A percentile compares a stretch with the other conserved stretches of the same genome.
Conservation (phyloP, 1,284 basidiomycete species). For the Puccinia polysora region DNA sequence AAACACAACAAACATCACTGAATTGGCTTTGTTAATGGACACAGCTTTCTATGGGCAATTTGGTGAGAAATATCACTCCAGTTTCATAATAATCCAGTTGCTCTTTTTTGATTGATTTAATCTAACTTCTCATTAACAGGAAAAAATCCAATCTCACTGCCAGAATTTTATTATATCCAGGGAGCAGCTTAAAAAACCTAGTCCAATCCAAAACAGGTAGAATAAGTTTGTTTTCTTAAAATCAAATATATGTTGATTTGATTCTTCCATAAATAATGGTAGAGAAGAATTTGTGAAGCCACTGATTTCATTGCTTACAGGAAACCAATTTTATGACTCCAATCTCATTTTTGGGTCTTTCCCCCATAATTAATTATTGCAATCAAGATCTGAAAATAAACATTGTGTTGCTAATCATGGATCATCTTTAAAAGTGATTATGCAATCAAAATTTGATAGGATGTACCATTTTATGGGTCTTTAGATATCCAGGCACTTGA, state of each 20-base stretch:
- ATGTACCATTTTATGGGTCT: slow-evolving; percentile 32
- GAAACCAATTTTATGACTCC: slow-evolving; percentile 28
- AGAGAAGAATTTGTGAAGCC: neutral
- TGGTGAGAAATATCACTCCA: slow-evolving; percentile 18
- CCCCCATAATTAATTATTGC: slow-evolving; percentile 3
- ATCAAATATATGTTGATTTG: neutral
- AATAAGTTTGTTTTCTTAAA: neutral
- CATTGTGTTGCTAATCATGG: neutral
- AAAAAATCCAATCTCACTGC: slow-evolving; percentile 7
- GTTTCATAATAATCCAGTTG: neutral
- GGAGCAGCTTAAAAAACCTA: slow-evolving; percentile 28
- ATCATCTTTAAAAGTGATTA: too few relatives aligned
- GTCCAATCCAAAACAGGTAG: slow-evolving; percentile 11
- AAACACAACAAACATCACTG: neutral
- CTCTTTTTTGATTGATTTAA: neutral
- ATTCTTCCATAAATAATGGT: neutral
- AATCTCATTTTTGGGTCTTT: slow-evolving; percentile 36
- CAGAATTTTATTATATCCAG: slow-evolving; percentile 24
- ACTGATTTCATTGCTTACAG: neutral
- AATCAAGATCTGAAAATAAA: too few relatives aligned
- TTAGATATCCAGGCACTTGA: slow-evolving; percentile 25
- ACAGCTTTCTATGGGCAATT: slow-evolving; percentile 31
- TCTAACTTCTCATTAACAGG: too few relatives aligned
- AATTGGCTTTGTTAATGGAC: neutral
- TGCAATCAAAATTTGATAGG: neutral